phyloP scores from a whole-genome alignment of 805 yeast genomes.

The Sugiyamaella qingdaonensis region DNA sequence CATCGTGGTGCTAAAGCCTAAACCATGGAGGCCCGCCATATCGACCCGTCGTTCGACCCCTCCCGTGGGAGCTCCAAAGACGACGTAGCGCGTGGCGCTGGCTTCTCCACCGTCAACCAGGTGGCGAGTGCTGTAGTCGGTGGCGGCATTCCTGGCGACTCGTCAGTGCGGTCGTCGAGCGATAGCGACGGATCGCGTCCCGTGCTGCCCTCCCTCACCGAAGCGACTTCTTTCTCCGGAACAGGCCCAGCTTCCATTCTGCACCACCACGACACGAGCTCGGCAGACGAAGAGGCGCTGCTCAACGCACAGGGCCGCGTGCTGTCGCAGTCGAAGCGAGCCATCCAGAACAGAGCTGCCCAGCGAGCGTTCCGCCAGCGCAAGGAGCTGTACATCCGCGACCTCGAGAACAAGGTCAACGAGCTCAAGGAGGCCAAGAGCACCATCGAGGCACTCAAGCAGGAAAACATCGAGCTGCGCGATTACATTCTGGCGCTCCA shows the following conservation, averaged over 20 bases:
- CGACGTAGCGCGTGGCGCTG: not conserved
- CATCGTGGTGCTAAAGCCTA: not conserved
- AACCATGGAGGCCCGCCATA: not conserved
- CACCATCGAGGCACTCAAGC: slow-evolving; percentile 60
- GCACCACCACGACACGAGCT: not conserved
- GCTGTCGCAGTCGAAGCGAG: slow-evolving; percentile 69
- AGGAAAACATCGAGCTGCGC: slow-evolving; percentile 67
- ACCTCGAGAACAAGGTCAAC: slow-evolving; percentile 65
- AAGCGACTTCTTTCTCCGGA: not conserved
- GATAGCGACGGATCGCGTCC: not conserved
- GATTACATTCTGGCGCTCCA: slow-evolving; percentile 70
- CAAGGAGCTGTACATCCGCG: slow-evolving; percentile 75
- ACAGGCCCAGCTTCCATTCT: not conserved
- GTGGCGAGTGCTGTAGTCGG: not conserved
- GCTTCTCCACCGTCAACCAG: not conserved
- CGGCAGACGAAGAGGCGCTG: not conserved
- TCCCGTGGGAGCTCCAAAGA: not conserved
- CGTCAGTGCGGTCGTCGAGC: not conserved
- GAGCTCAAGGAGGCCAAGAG: slow-evolving; percentile 60
- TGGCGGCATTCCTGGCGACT: not conserved
- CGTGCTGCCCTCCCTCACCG: not conserved
- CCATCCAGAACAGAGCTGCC: slow-evolving; percentile 87
- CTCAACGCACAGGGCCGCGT: slow-evolving; percentile 30
- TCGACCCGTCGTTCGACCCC: not conserved
- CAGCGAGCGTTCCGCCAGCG: slow-evolving; percentile 88